Base-by-base conservation (phyloP, 2,329 filamentous ascomycete species). In the Aspergillus ustus region DNA sequence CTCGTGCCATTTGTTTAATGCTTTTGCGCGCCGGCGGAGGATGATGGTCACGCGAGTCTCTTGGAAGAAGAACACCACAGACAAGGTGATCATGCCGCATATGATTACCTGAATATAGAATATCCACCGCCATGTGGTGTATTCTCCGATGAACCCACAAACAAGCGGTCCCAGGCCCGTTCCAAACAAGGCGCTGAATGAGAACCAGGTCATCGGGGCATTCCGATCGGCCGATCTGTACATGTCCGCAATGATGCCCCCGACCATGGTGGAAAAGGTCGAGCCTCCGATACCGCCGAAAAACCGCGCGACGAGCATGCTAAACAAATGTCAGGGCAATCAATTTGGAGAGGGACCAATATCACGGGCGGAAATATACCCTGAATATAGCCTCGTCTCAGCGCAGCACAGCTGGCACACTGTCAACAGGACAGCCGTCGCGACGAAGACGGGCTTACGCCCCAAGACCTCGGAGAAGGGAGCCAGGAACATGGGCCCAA, bases 381-480 rank as follows among this genome's bases (percentile, higher is more conserved):
- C 92, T 0, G 85, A 85, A 64, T 91, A 87, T 2, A 85, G 85
- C 0, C 83, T 81, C 7, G 92, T 91, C 0, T 91, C 81, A 4
- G 90, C 91, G 72, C 91, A 93, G 5, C 88, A 87, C 28, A 91
- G 82, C 71, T 93, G 89, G 71, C 88, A 91, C 17, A 75, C 77
- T 4, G 92, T 85, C 69, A 90, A 95, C 1, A 96, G 72, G 17
- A 90, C 72, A 0, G 92, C 92, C 8, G 91, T 89, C 1, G 82
- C 81, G 25, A 93, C 82, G 70, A 97, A 95, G 37, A 96, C 91
- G 0, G 93, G 91, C 59, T 91, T 88, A 2, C 93, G 87, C 3
- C 93, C 93, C 75, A 95, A 92, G 73, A 96, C 89, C 77, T 97
- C 93, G 0, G 89, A 92, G 66, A 97, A 89, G 0, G 93, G 93